phyloP scores from a whole-genome alignment of 768 basidiomycete genomes.

The Lactarius akahatsu region DNA sequence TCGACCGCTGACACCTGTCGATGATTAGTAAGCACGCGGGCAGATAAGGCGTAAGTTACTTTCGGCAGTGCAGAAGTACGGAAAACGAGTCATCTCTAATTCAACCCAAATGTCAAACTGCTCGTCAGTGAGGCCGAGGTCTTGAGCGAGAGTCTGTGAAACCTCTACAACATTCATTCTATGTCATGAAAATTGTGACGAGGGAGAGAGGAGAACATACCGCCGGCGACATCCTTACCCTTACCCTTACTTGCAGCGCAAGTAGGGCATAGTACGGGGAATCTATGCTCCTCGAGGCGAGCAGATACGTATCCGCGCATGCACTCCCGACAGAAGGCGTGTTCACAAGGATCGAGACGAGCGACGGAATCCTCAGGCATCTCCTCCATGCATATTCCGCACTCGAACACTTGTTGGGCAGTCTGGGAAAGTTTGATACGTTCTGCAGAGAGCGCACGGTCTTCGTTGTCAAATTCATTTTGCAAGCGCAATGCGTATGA shows the following conservation, averaged over 20 bases:
- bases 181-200: background rate
- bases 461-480: slow-evolving; percentile 43
- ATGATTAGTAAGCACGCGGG: background rate
- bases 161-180: slow-evolving; percentile 32
- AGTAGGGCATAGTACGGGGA: slow-evolving; percentile 61
- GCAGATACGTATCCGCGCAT: slow-evolving; percentile 43
- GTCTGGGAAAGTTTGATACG: slow-evolving; percentile 33
- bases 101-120: slow-evolving; percentile 45
- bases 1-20: slow-evolving; percentile 30
- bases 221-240: slow-evolving; percentile 32
- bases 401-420: slow-evolving; percentile 46
- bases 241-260: slow-evolving; percentile 41
- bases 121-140: slow-evolving; percentile 46
- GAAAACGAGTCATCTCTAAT: slow-evolving; percentile 48
- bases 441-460: slow-evolving; percentile 40
- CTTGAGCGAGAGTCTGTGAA: slow-evolving; percentile 44
- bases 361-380: slow-evolving; percentile 44
- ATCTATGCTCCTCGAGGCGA: slow-evolving; percentile 53
- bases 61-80: slow-evolving; percentile 48
- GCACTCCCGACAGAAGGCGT: slow-evolving; percentile 57
- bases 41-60: slow-evolving; percentile 37
- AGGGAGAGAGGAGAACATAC: slow-evolving; percentile 28
- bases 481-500: slow-evolving; percentile 38
- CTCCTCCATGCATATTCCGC: slow-evolving; percentile 57
- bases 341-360: slow-evolving; percentile 46